These are phyloP conservation scores for Blastobotrys malaysiensis DNA, from an alignment of 1,139 yeast genomes.

Conservation along the genomic window DNA sequence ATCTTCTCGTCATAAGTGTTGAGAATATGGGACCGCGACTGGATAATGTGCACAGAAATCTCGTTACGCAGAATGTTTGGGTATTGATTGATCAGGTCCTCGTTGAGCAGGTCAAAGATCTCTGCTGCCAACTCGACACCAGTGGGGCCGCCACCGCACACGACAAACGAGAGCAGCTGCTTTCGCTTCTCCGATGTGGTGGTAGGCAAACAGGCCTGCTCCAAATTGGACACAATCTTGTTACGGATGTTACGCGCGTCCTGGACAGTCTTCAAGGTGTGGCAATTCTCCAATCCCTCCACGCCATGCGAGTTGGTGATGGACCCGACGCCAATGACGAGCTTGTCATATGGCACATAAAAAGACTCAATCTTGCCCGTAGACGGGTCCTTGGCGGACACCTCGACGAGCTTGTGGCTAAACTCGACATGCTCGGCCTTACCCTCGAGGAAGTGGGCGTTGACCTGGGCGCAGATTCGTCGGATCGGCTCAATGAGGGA, in stretches of 20 bases:
- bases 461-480: constrained; percentile 40
- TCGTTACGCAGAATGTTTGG: constrained; percentile 55
- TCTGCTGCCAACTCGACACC: constrained; percentile 69
- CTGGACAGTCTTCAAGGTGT: constrained; percentile 57
- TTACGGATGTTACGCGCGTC: constrained; percentile 55
- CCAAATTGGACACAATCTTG: constrained; percentile 49
- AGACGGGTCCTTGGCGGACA: constrained; percentile 37
- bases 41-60: constrained; percentile 58
- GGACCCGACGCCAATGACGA: constrained; percentile 61
- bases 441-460: constrained; percentile 55
- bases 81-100: constrained; percentile 49
- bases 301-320: constrained; percentile 62
- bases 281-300: constrained; percentile 53
- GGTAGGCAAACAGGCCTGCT: constrained; percentile 56
- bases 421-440: constrained; percentile 49
- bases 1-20: constrained; percentile 59
- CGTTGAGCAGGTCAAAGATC: constrained; percentile 53
- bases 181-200: constrained; percentile 55
- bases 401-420: constrained; percentile 49
- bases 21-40: constrained; percentile 56
- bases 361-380: constrained; percentile 39
- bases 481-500: constrained; percentile 57
- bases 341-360: constrained; percentile 59
- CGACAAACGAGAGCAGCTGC: constrained; percentile 52
- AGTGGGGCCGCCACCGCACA: constrained; percentile 70